Base-by-base conservation (phyloP, 1,284 basidiomycete genomes). In the Moniliella sp. region DNA sequence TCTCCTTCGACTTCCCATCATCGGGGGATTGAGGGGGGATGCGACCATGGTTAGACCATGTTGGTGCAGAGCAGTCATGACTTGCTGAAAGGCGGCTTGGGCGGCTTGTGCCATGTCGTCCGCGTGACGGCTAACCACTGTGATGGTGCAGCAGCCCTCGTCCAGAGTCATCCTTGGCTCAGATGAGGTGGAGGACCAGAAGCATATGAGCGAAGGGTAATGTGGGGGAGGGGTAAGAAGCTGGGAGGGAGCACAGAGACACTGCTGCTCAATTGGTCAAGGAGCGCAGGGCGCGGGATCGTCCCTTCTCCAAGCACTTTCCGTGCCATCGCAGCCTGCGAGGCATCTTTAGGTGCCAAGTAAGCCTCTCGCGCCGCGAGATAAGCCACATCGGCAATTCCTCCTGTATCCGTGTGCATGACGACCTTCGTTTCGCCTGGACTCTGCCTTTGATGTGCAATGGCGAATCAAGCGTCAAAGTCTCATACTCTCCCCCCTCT, bases 401-500 rank as follows among this genome's bases (percentile, higher is more conserved):
- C 52, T 0, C 32, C 42, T 4, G 43, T 36, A 27, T 57, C 53
- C 8, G 42, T 35, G 30, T 57, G 55, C 2, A 54, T 28, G 10
- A 57, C 46, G n/a, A 39, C 42, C 35, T 50, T 45, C 0, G 34
- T 42, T 17, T 48, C 34, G 50, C 46, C 79, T 76, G 94, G 59
- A 3, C 65, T 25, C 97, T 75, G 9, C 70, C 67, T 29, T 69
- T 67, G 45, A 78, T 79, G 69, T 91, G 97, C 13, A 93, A 54
- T 0, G 86, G 81, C 39, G 76, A 79, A 48, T 94, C 81, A 13
- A 88, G 64, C 1, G 88, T 91, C 35, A 94, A 64, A 0, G 79
- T 82, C 61, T 99, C 91, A 59, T 94, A 99, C 65, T 99, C 91
- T 1, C 91, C 91, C 2, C 91, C 91, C 64, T 99, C 91, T 3